Evolutionary conservation across 2,329 filamentous ascomycete genomes (phyloP).

Genomic region (Verticillium nonalfalfae): DNA sequence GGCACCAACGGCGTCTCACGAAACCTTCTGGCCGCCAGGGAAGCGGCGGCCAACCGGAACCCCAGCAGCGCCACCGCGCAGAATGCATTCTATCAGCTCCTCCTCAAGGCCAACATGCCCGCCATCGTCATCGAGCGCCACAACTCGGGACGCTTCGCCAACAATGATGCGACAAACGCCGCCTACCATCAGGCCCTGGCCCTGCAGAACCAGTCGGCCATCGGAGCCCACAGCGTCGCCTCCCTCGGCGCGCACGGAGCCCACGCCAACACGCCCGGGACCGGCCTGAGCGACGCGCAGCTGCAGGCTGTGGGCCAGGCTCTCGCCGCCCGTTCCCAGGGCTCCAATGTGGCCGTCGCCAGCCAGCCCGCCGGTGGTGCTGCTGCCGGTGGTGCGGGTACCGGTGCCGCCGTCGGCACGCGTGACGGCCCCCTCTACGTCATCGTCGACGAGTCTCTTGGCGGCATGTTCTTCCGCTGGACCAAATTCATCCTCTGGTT

Average conservation of each 20-base stretch:
- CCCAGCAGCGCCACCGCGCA: slow-evolving; percentile 81
- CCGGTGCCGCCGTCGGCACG: slow-evolving; percentile 53
- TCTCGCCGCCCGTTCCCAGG: slow-evolving; percentile 64
- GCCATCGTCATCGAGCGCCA: slow-evolving; percentile 89
- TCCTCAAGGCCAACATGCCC: slow-evolving; percentile 88
- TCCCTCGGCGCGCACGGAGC: slow-evolving; percentile 19
- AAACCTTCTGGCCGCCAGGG: slow-evolving; percentile 72
- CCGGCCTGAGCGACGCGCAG: slow-evolving; percentile 51
- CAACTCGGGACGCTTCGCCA: slow-evolving; percentile 77
- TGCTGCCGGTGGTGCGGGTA: background rate
- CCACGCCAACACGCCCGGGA: slow-evolving; percentile 18
- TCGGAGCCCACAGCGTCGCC: slow-evolving; percentile 5
- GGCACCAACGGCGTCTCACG: slow-evolving; percentile 44
- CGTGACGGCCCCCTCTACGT: slow-evolving; percentile 90
- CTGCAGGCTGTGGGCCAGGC: slow-evolving; percentile 77
- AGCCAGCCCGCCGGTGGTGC: slow-evolving; percentile 14
- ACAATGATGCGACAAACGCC: slow-evolving; percentile 69
- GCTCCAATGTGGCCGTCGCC: slow-evolving; percentile 56
- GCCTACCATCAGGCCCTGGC: slow-evolving; percentile 70
- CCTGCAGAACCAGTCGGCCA: slow-evolving; percentile 21
- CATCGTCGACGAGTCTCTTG: slow-evolving; percentile 84
- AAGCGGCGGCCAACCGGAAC: slow-evolving; percentile 90
- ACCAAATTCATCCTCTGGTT: slow-evolving; percentile 81
- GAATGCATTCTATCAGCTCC: slow-evolving; percentile 87
- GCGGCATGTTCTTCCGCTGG: slow-evolving; percentile 81